phyloP scores from a whole-genome alignment of 2,329 filamentous ascomycete species.

The Talaromyces sp. region DNA sequence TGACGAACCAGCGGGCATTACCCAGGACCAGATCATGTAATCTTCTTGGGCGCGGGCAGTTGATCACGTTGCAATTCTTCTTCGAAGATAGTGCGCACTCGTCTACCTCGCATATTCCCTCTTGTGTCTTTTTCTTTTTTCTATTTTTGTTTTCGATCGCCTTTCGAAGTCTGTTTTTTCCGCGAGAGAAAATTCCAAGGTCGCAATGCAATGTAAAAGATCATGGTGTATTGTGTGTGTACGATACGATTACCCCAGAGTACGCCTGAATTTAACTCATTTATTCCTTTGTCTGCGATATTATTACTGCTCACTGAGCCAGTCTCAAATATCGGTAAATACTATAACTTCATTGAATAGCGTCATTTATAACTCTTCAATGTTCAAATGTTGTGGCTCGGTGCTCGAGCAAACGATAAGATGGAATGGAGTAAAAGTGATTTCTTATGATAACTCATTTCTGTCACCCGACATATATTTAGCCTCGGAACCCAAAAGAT shows the following conservation, averaged over 20 bases:
- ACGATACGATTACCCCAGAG: slow-evolving; percentile 11
- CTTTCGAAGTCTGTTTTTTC: not conserved
- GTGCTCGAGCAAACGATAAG: too few relatives aligned
- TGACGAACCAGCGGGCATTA: slow-evolving; percentile 62
- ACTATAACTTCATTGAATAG: too few relatives aligned
- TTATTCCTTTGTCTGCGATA: slow-evolving; percentile 7
- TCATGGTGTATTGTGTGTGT: slow-evolving; percentile 10
- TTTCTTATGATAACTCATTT: too few relatives aligned
- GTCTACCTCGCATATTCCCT: not conserved
- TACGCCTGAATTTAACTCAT: slow-evolving; percentile 6
- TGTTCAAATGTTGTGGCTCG: too few relatives aligned
- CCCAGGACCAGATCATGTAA: slow-evolving; percentile 99
- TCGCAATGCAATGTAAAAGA: slow-evolving; percentile 5
- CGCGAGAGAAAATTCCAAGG: not conserved
- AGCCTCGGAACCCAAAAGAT: too few relatives aligned
- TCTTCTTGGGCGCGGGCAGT: not conserved
- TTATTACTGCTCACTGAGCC: too few relatives aligned
- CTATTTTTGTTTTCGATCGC: not conserved
- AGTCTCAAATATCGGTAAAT: too few relatives aligned
- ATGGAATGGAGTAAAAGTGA: too few relatives aligned
- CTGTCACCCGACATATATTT: too few relatives aligned
- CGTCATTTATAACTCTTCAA: too few relatives aligned
- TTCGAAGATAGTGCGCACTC: not conserved
- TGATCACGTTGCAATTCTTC: not conserved
- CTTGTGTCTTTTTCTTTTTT: not conserved